Conservation (phyloP, 805 yeast genomes). For the Wickerhamomyces bovis region DNA sequence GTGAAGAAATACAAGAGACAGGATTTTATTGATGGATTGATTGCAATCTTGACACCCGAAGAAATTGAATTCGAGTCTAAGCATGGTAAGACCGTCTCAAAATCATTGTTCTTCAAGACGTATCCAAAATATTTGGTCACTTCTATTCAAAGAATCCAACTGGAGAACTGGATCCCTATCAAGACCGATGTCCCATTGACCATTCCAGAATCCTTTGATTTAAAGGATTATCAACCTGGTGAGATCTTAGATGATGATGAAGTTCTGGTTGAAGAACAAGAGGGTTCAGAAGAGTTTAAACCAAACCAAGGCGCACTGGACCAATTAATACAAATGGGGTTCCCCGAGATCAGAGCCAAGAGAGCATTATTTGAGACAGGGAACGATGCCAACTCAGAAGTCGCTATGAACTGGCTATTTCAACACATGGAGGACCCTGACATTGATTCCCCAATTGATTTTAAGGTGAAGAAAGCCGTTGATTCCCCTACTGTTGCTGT, state of each 20-base stretch:
- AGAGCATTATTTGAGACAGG: conserved; percentile 73
- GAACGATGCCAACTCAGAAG: conserved; percentile 49
- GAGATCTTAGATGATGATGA: conserved; percentile 39
- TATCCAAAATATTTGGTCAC: conserved; percentile 69
- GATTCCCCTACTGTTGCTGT: conserved; percentile 22
- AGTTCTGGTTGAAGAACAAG: conserved; percentile 23
- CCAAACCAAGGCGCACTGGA: conserved; percentile 53
- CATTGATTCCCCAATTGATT: conserved; percentile 45
- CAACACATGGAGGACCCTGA: conserved; percentile 82
- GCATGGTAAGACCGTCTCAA: conserved; percentile 12
- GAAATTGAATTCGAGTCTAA: conserved; percentile 42
- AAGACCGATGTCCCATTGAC: conserved; percentile 71
- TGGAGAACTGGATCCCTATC: conserved; percentile 86
- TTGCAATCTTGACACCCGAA: conserved; percentile 49
- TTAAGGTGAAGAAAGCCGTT: conserved; percentile 4
- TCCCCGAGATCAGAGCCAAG: conserved; percentile 56
- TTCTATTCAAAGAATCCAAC: conserved; percentile 71
- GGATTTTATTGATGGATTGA: conserved; percentile 36
- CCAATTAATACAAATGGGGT: conserved; percentile 78
- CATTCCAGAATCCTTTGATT: conserved; percentile 40
- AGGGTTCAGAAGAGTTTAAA: conserved; percentile 31
- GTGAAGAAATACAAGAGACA: conserved; percentile 37
- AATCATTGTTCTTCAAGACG: conserved; percentile 42
- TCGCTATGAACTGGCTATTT: conserved; percentile 87
- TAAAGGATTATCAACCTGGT: conserved; percentile 38